Evolutionary conservation across 345 rosid genomes (phyloP).

Genomic region (Gossypium turneri): DNA sequence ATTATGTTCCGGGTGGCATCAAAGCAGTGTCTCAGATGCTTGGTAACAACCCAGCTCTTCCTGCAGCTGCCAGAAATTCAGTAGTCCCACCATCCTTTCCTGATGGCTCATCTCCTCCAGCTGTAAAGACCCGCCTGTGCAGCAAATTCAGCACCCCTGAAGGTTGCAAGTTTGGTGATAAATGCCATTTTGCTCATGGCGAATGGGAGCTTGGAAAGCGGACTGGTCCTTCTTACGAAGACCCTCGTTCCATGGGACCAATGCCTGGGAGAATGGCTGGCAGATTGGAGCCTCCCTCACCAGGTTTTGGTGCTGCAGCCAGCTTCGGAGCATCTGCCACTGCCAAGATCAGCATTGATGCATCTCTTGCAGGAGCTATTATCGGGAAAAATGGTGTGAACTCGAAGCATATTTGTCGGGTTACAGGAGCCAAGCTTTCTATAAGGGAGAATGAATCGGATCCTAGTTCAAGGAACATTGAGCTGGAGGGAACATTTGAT

Average conservation of each 20-base stretch:
- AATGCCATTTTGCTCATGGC: conserved; percentile 81
- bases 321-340: conserved; percentile 92
- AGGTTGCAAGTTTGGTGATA: conserved; percentile 84
- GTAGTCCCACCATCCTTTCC: conserved; percentile 48
- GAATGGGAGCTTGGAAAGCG: conserved; percentile 82
- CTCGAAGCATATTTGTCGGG: conserved; percentile 84
- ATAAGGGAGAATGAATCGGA: conserved; percentile 82
- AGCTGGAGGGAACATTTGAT: conserved; percentile 91
- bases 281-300: conserved; percentile 45
- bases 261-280: conserved; percentile 45
- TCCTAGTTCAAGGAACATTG: conserved; percentile 78
- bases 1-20: conserved; percentile 92
- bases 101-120: conserved; percentile 52
- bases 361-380: conserved; percentile 87
- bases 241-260: conserved; percentile 48
- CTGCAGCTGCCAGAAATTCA: conserved; percentile 54
- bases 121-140: conserved; percentile 63
- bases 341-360: conserved; percentile 88
- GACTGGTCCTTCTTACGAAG: conserved; percentile 47
- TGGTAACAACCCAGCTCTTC: conserved; percentile 44
- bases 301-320: conserved; percentile 48
- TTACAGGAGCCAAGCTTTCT: conserved; percentile 85
- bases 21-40: conserved; percentile 80
- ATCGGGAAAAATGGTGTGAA: conserved; percentile 92
- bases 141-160: conserved; percentile 65